Evolutionary conservation across 352 stramenopile species (phyloP).

Genomic region (Thalassiosira livingstoniorum): DNA sequence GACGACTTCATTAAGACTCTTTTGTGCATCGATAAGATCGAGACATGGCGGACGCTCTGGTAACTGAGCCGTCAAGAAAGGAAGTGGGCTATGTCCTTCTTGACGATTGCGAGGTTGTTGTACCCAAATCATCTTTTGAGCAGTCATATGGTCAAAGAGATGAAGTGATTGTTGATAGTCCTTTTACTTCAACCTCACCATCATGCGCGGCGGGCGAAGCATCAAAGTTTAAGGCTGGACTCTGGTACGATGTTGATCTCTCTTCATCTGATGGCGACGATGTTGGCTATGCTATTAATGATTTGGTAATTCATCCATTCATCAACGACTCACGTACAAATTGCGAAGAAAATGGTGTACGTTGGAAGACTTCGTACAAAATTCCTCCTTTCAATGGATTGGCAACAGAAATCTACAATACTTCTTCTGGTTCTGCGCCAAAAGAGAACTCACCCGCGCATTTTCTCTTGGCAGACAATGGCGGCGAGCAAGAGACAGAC

Average conservation of each 20-base stretch:
- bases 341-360: background rate
- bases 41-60: background rate
- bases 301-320: slow-evolving; percentile 1
- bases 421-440: background rate
- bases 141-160: too few species aligned
- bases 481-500: background rate
- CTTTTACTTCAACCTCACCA: background rate
- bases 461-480: background rate
- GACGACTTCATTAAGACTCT: too few species aligned
- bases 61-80: background rate
- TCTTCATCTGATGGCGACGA: background rate
- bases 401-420: background rate
- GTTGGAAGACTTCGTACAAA: background rate
- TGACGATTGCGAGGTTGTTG: slow-evolving; percentile 9
- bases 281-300: background rate
- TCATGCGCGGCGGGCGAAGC: background rate
- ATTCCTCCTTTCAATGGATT: slow-evolving; percentile 13
- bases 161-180: background rate
- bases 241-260: background rate
- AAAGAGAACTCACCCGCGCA: background rate
- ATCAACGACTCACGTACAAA: background rate
- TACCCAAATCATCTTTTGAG: background rate
- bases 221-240: background rate
- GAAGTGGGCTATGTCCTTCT: slow-evolving; percentile 24
- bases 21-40: too few species aligned